Conservation (phyloP, 2,329 filamentous ascomycete genomes). For the Lachnellula cervina region DNA sequence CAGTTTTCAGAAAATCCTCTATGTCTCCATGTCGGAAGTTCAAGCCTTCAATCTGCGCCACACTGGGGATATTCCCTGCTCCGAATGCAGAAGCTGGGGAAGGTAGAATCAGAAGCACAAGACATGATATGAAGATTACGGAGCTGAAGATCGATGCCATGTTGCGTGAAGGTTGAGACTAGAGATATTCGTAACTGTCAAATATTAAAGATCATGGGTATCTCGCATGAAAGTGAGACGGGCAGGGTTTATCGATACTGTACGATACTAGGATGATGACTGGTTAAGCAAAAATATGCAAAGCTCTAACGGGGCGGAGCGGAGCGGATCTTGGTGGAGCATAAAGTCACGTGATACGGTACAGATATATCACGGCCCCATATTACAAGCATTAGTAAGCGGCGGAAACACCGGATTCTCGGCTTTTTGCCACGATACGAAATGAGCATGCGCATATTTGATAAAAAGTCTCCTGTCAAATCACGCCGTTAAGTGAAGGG, state of each 20-base stretch:
- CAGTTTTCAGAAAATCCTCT: constrained; percentile 73
- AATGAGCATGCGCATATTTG: neutral
- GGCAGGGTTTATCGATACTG: neutral
- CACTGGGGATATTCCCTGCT: constrained; percentile 67
- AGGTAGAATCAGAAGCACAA: constrained; percentile 54
- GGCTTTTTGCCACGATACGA: neutral
- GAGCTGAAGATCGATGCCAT: constrained; percentile 24
- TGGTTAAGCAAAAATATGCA: no score
- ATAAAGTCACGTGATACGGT: no score
- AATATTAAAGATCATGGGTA: neutral
- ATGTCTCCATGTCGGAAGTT: constrained; percentile 75
- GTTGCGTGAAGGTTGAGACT: neutral
- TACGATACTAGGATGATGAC: neutral
- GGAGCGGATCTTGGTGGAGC: no score
- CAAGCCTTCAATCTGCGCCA: constrained; percentile 52
- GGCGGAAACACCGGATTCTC: neutral
- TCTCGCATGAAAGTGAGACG: neutral
- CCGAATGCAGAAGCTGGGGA: constrained; percentile 58
- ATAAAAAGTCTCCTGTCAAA: neutral
- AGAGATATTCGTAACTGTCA: neutral
- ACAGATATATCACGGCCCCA: no score
- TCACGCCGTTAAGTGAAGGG: neutral
- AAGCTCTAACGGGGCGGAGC: no score
- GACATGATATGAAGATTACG: constrained; percentile 44
- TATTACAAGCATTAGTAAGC: no score